These are phyloP conservation scores for Tricholoma matsutake DNA, from an alignment of 768 basidiomycete genomes.

Conservation along the genomic window DNA sequence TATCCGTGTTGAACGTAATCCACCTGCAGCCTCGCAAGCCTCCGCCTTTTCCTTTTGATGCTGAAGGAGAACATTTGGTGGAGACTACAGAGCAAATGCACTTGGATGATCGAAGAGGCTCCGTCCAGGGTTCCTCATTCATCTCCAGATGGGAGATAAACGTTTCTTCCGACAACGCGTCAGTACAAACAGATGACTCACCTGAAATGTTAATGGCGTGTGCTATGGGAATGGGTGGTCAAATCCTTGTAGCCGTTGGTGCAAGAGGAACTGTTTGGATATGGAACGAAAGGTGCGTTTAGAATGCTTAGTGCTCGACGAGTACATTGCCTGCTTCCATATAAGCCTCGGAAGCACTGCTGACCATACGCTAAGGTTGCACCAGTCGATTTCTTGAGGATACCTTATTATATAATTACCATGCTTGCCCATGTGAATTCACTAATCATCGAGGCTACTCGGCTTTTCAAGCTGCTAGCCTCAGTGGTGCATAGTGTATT, in stretches of 20 bases:
- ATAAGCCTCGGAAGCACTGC: no score
- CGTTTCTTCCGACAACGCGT: neutral
- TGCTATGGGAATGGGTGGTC: slow-evolving; percentile 42
- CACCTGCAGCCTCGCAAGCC: slow-evolving; percentile 42
- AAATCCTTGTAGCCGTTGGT: slow-evolving; percentile 38
- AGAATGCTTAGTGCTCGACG: neutral
- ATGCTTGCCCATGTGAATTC: no score
- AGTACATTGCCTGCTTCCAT: no score
- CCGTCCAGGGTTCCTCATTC: neutral
- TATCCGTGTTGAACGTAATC: slow-evolving; percentile 46
- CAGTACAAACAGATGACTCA: slow-evolving; percentile 7
- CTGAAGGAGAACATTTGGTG: slow-evolving; percentile 21
- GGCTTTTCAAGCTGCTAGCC: no score
- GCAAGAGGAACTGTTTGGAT: slow-evolving; percentile 39
- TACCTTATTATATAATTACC: no score
- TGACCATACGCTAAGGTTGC: neutral
- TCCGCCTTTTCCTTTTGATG: slow-evolving; percentile 36
- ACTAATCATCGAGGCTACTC: no score
- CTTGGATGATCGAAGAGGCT: slow-evolving; percentile 20
- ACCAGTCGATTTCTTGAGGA: neutral
- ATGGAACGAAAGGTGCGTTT: slow-evolving; percentile 24
- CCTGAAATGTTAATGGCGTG: slow-evolving; percentile 35
- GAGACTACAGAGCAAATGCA: slow-evolving; percentile 20
- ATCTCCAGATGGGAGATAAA: slow-evolving; percentile 22
- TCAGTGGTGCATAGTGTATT: no score